Evolutionary conservation across 257 asterid genomes (phyloP).

Genomic region (Lantana camara): DNA sequence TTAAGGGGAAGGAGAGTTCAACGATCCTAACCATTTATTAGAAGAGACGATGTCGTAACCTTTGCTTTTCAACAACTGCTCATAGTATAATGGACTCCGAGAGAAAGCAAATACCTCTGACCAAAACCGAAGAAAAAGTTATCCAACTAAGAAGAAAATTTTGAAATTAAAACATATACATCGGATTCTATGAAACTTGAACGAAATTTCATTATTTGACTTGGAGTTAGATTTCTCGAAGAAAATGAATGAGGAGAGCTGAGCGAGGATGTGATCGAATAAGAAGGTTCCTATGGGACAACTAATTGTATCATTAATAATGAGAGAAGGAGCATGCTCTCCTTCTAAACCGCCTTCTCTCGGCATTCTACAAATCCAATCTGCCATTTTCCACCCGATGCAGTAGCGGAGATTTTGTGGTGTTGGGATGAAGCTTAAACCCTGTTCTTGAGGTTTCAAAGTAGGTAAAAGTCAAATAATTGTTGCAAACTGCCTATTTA

Average conservation of each 20-base stretch:
- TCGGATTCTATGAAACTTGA: neutral
- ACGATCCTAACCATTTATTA: conserved; percentile 50
- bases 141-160: neutral
- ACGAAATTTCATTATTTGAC: conserved; percentile 39
- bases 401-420: conserved; percentile 10
- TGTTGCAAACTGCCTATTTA: no score
- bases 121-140: conserved; percentile 1
- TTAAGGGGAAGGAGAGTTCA: neutral
- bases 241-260: conserved; percentile 57
- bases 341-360: conserved; percentile 90
- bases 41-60: conserved; percentile 48
- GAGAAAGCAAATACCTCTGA: conserved; percentile 82
- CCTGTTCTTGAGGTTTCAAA: no score
- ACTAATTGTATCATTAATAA: conserved; percentile 57
- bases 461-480: no score
- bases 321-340: conserved; percentile 89
- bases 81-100: conserved; percentile 74
- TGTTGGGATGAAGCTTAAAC: no score
- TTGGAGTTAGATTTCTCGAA: conserved; percentile 64
- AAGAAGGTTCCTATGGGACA: conserved; percentile 63
- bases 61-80: conserved; percentile 56
- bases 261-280: conserved; percentile 72
- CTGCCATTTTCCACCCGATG: conserved; percentile 58
- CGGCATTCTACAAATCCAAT: conserved; percentile 69
- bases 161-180: neutral